Conservation (phyloP, 2,329 filamentous ascomycete genomes). For the Tolypocladium pustulatum region DNA sequence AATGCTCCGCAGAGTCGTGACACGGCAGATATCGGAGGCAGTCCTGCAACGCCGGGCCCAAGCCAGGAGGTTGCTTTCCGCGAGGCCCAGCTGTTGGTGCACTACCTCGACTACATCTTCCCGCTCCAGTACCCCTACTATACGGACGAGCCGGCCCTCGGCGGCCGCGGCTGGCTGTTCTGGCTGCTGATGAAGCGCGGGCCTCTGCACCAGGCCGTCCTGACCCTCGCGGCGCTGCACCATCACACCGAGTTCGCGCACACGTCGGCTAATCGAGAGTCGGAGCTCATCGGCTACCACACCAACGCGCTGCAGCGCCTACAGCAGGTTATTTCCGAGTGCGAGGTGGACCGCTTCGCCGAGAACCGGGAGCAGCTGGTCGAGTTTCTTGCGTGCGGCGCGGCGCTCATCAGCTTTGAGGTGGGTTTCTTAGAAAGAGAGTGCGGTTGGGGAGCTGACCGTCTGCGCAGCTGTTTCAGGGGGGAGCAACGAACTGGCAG, state of each 20-base stretch:
- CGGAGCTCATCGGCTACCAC: slow-evolving; percentile 12
- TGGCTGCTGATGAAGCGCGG: slow-evolving; percentile 10
- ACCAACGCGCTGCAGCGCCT: slow-evolving; percentile 15
- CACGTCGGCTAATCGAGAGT: slow-evolving; percentile 9
- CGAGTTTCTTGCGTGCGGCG: slow-evolving; percentile 14
- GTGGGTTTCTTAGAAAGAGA: background rate
- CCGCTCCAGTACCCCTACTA: slow-evolving; percentile 16
- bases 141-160: slow-evolving; percentile 11
- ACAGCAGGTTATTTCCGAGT: slow-evolving; percentile 7
- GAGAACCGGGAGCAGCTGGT: slow-evolving; percentile 10
- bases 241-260: slow-evolving; percentile 11
- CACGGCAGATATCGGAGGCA: background rate
- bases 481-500: slow-evolving; percentile 10
- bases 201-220: slow-evolving; percentile 13
- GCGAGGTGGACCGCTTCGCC: slow-evolving; percentile 3
- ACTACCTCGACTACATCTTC: slow-evolving; percentile 18
- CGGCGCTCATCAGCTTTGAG: slow-evolving; percentile 16
- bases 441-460: background rate
- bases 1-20: background rate
- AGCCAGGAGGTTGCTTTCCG: slow-evolving; percentile 4
- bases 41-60: background rate
- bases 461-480: slow-evolving; percentile 4
- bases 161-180: slow-evolving; percentile 16
- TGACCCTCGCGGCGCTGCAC: slow-evolving; percentile 15
- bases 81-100: slow-evolving; percentile 15